Conservation (phyloP, 192 early-diverging fungal species). For the Coemansia sp. region DNA sequence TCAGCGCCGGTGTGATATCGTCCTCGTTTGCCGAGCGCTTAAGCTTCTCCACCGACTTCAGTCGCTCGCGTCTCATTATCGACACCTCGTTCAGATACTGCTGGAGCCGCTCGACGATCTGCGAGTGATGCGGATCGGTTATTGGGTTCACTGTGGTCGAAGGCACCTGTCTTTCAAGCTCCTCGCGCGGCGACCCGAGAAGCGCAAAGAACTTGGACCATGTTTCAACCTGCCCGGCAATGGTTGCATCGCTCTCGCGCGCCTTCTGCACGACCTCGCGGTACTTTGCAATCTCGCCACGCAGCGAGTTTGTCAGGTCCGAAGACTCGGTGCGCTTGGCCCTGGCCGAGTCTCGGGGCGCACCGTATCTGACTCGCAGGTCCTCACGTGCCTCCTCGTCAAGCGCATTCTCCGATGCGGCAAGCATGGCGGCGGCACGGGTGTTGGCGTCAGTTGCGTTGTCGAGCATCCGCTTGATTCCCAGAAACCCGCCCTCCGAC, state of each 20-base stretch:
- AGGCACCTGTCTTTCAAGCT: conserved; percentile 61
- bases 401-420: conserved; percentile 54
- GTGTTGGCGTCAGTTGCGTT: conserved; percentile 59
- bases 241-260: conserved; percentile 66
- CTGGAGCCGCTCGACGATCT: conserved; percentile 63
- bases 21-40: conserved; percentile 70
- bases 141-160: conserved; percentile 61
- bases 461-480: conserved; percentile 65
- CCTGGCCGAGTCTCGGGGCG: conserved; percentile 5
- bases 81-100: conserved; percentile 59
- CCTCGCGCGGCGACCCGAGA: conserved; percentile 36
- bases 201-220: conserved; percentile 46
- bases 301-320: conserved; percentile 39
- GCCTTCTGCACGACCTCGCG: conserved; percentile 70
- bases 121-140: conserved; percentile 63
- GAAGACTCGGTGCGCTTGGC: conserved; percentile 20
- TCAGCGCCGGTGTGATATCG: conserved; percentile 73
- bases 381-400: conserved; percentile 46
- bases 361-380: conserved; percentile 20
- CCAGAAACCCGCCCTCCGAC: conserved; percentile 65
- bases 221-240: conserved; percentile 54
- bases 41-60: conserved; percentile 65
- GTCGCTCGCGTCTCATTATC: conserved; percentile 60
- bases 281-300: conserved; percentile 51
- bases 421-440: conserved; percentile 57